Evolutionary conservation across 192 early-diverging fungal species (phyloP).

Genomic region (Hyaloraphidium curvatum): DNA sequence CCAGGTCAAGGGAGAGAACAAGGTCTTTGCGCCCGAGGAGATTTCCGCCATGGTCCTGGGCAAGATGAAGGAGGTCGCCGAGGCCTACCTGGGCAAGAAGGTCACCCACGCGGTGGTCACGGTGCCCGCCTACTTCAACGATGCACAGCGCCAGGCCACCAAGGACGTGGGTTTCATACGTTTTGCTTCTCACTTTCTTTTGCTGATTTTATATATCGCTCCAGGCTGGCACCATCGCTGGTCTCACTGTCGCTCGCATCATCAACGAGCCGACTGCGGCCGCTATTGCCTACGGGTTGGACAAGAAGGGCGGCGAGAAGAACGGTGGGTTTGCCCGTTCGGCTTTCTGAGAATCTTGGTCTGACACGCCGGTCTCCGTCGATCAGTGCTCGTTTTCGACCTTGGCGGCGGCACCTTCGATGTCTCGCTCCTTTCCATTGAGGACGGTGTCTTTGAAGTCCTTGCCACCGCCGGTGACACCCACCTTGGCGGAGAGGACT

Average conservation of each 20-base stretch:
- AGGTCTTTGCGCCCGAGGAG: conserved; percentile 82
- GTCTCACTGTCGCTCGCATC: conserved; percentile 65
- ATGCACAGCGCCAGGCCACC: conserved; percentile 88
- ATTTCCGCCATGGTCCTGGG: conserved; percentile 91
- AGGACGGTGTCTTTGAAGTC: conserved; percentile 92
- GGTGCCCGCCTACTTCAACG: conserved; percentile 94
- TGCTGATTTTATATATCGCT: no score
- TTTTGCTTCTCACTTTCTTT: no score
- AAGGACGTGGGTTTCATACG: conserved; percentile 74
- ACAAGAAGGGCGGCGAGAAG: conserved; percentile 71
- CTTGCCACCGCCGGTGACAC: conserved; percentile 92
- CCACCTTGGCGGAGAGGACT: conserved; percentile 95
- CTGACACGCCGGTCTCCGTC: not conserved
- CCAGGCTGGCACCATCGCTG: no score
- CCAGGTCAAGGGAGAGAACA: conserved; percentile 63
- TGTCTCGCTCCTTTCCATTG: conserved; percentile 89
- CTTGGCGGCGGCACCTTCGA: conserved; percentile 97
- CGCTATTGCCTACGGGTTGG: conserved; percentile 91
- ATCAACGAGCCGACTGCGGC: conserved; percentile 89
- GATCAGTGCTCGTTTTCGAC: conserved; percentile 69
- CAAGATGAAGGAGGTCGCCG: conserved; percentile 91
- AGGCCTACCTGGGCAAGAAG: conserved; percentile 63
- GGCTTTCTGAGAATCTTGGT: not conserved
- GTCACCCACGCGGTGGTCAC: conserved; percentile 88
- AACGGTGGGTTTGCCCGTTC: conserved; percentile 29